Conservation (phyloP, 495 filamentous ascomycete genomes). For the Annulohypoxylon moriforme region DNA sequence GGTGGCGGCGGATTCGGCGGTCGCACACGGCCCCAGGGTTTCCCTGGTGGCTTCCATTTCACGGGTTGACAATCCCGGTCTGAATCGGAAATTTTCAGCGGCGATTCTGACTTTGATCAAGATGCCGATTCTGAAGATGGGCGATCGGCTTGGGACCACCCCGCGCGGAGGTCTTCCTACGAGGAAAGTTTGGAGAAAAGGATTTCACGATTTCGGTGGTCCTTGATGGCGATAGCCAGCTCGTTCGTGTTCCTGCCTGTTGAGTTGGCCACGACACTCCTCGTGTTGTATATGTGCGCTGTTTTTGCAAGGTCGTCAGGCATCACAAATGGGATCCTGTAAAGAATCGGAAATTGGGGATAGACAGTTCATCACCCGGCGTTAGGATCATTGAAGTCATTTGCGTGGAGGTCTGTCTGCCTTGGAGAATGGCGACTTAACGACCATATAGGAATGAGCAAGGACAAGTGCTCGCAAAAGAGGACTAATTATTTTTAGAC, state of each 20-base stretch:
- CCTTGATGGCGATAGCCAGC: conserved; percentile 39
- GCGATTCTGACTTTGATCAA: conserved; percentile 35
- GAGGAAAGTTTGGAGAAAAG: conserved; percentile 42
- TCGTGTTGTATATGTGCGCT: conserved; percentile 48
- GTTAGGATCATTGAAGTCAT: conserved; percentile 42
- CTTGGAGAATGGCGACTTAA: conserved; percentile 16
- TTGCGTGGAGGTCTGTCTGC: conserved; percentile 36
- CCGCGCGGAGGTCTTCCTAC: conserved; percentile 44
- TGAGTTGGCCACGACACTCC: conserved; percentile 43
- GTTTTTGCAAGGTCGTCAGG: conserved; percentile 46
- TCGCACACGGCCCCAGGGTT: conserved; percentile 51
- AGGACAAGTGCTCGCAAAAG: conserved; percentile 23
- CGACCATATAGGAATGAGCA: conserved; percentile 28
- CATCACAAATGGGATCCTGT: conserved; percentile 43
- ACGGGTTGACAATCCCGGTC: conserved; percentile 59
- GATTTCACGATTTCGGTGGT: conserved; percentile 45
- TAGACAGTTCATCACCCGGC: conserved; percentile 50
- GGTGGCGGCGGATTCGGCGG: conserved; percentile 48
- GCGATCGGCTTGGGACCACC: conserved; percentile 19
- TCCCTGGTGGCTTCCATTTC: conserved; percentile 57
- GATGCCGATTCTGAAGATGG: conserved; percentile 12
- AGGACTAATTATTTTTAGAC: conserved; percentile 37
- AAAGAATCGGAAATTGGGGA: conserved; percentile 38
- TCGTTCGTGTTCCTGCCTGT: conserved; percentile 45
- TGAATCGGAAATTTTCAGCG: conserved; percentile 42